Evolutionary conservation across 1,284 basidiomycete species (phyloP).

Genomic region (Sphagnurus paluster): DNA sequence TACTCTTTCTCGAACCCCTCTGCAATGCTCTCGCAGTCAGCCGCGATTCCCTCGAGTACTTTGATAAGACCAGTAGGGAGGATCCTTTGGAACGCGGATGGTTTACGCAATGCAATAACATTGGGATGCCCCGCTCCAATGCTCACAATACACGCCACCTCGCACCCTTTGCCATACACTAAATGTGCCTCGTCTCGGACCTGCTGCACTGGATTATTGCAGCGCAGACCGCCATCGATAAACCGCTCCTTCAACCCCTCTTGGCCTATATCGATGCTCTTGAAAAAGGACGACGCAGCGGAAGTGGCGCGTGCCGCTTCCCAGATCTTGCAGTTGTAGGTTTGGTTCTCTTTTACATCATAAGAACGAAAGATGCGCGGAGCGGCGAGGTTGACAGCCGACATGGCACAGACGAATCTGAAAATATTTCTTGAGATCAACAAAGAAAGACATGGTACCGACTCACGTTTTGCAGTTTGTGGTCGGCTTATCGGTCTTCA

Average conservation of each 20-base stretch:
- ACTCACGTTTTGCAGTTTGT: constrained; percentile 13
- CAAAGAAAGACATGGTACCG: too few species aligned
- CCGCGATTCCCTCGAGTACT: constrained; percentile 3
- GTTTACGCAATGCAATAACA: background rate
- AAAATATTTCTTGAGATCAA: background rate
- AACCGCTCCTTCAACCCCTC: constrained; percentile 7
- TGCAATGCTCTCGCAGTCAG: constrained; percentile 9
- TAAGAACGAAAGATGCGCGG: constrained; percentile 17
- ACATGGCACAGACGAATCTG: constrained; percentile 15
- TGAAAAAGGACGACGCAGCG: constrained; percentile 11
- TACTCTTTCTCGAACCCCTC: background rate
- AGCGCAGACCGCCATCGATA: constrained; percentile 8
- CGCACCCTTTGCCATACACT: constrained; percentile 2
- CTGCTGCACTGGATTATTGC: constrained; percentile 14
- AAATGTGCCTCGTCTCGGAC: constrained; percentile 14
- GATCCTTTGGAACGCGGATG: constrained; percentile 2
- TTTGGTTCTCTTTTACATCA: constrained; percentile 5
- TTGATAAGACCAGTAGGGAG: background rate
- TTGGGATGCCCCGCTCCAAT: constrained; percentile 15
- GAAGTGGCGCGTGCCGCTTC: constrained; percentile 17
- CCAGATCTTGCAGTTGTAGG: constrained; percentile 17
- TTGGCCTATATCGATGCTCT: constrained; percentile 6
- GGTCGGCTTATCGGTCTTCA: background rate
- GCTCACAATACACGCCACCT: constrained; percentile 15
- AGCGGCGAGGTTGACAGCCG: background rate